Percentiles rank a stretch among this genome's conserved stretches.
Conservation (phyloP, 1,284 basidiomycete genomes). For the Papiliotrema laurentii region DNA sequence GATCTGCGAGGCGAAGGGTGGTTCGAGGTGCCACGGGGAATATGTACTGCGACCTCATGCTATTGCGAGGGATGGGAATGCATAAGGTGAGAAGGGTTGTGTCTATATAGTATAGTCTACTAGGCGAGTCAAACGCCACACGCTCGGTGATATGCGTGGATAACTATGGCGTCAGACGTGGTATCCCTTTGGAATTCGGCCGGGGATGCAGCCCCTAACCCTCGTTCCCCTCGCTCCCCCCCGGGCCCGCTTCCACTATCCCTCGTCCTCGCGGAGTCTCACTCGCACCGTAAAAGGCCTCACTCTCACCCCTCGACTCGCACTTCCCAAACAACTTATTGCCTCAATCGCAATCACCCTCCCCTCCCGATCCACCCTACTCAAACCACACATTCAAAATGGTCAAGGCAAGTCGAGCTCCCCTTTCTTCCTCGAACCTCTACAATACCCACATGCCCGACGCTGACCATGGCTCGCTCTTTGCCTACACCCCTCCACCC, state of each 20-base stretch:
- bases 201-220: neutral
- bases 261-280: neutral
- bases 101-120: too few relatives aligned
- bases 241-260: neutral
- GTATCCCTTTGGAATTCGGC: too few relatives aligned
- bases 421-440: neutral
- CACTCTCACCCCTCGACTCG: neutral
- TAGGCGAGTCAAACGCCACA: too few relatives aligned
- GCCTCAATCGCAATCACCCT: slow-evolving; percentile 6
- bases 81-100: neutral
- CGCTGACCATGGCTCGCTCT: slow-evolving; percentile 1
- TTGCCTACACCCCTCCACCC: neutral
- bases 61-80: neutral
- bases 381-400: slow-evolving; percentile 24
- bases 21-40: too few relatives aligned
- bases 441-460: neutral
- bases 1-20: too few relatives aligned
- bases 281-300: slow-evolving; percentile 7
- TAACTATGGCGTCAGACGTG: too few relatives aligned
- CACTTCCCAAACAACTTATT: slow-evolving; percentile 7
- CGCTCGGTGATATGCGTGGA: too few relatives aligned
- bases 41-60: too few relatives aligned
- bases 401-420: slow-evolving; percentile 33
- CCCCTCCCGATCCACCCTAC: neutral
- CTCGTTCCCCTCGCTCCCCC: neutral